Evolutionary conservation across 352 stramenopile species (phyloP), one percentile per base, ranked within the genome.

Genomic region (Globisporangium iwayamae): DNA sequence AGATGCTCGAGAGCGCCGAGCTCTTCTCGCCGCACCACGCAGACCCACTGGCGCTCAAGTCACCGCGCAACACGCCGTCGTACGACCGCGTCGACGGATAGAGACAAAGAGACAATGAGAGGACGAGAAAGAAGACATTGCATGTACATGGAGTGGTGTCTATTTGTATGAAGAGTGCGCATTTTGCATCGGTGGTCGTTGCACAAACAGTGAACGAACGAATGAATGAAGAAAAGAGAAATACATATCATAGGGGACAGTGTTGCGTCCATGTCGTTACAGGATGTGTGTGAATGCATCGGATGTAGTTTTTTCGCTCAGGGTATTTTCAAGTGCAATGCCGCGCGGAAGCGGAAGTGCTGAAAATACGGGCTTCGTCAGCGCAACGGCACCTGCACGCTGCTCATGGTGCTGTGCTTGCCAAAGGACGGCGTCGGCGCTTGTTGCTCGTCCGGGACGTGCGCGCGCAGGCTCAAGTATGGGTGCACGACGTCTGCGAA

Each of bases 11-110:
- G 61, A 75, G 73, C 38, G 78, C 78, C n/a, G 78, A 85, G 52
- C 63, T 90, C 62, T 90, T 90, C 55, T 90, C 81, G 13, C 79
- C 81, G 1, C 81, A 90, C 59, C 54, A 54, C 25, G 79, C 65
- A 16, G 79, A 83, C 66, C 77, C 67, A 18, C 69, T 81, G 62
- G 47, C 63, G 47, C 68, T 87, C 41, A 75, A 71, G 51, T 73
- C 73, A 62, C 70, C 47, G 34, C 30, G 65, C 52, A 56, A 45
- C 34, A 51, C 36, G 46, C 63, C 58, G 13, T 63, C 41, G 25
- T 79, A 74, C 47, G 59, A 81, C 38, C 63, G 68, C 32, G 66
- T 78, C 13, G 36, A 68, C 45, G 73, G 67, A 48, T 66, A 63
- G 53, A 60, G 51, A 55, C 22, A 41, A 9, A 8, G 32, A 36